These are phyloP conservation scores for Rubia yunnanensis DNA, from an alignment of 257 asterid species.

Conservation along the genomic window DNA sequence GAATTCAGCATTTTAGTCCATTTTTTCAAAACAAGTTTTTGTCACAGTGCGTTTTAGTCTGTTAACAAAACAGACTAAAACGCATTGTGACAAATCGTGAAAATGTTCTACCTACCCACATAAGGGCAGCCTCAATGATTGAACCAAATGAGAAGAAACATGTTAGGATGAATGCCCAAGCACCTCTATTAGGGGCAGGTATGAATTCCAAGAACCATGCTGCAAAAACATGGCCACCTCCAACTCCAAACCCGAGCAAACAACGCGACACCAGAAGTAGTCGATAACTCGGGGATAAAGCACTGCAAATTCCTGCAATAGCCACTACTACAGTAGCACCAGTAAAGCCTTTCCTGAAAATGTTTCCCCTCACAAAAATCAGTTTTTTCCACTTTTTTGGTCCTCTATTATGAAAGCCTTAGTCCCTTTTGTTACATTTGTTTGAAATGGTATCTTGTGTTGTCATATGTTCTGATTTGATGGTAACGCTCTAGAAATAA, in stretches of 20 bases:
- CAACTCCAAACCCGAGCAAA: conserved; percentile 38
- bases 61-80: not conserved
- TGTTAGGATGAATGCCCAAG: conserved; percentile 28
- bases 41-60: no score
- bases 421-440: no score
- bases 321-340: conserved; percentile 37
- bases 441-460: no score
- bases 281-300: conserved; percentile 51
- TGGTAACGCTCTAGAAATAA: no score
- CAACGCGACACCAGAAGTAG: conserved; percentile 24
- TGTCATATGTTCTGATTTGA: no score
- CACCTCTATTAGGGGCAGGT: conserved; percentile 35
- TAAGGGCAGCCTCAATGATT: conserved; percentile 33
- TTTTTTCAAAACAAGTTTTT: no score
- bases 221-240: conserved; percentile 35
- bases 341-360: conserved; percentile 59
- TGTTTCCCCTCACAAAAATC: not conserved
- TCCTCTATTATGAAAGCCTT: no score
- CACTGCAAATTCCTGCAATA: conserved; percentile 53
- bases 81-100: not conserved
- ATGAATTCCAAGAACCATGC: conserved; percentile 45
- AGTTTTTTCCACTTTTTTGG: no score
- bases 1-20: not conserved
- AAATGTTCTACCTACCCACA: conserved; percentile 29
- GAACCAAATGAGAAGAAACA: conserved; percentile 37